phyloP scores from a whole-genome alignment of 495 filamentous ascomycete genomes.

The Aspergillus ostianus region DNA sequence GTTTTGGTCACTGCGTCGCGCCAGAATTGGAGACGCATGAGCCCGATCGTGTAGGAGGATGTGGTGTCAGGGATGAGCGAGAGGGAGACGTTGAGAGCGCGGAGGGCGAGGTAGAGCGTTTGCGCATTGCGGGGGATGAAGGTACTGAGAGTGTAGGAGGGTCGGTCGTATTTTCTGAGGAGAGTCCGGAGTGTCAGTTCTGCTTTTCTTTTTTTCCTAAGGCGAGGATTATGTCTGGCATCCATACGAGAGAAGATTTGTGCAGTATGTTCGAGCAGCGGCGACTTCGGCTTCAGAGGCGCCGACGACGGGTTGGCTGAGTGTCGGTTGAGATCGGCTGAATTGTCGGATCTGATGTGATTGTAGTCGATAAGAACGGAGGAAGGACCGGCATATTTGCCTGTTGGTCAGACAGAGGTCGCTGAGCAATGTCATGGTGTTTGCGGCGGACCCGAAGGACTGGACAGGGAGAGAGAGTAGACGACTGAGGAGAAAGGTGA shows the following conservation, averaged over 20 bases:
- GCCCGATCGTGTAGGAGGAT: slow-evolving; percentile 74
- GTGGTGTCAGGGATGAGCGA: slow-evolving; percentile 85
- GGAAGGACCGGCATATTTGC: slow-evolving; percentile 17
- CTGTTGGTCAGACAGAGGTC: slow-evolving; percentile 21
- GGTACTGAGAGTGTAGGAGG: slow-evolving; percentile 79
- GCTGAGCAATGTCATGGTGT: slow-evolving; percentile 29
- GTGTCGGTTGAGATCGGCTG: slow-evolving; percentile 20
- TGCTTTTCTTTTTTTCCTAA: not conserved
- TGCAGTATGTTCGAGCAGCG: slow-evolving; percentile 56
- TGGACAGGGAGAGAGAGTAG: not conserved
- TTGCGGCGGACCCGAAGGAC: no score
- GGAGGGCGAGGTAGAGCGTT: slow-evolving; percentile 85
- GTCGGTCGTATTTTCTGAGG: slow-evolving; percentile 74
- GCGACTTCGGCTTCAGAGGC: slow-evolving; percentile 45
- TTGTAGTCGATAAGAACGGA: slow-evolving; percentile 6
- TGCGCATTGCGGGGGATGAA: slow-evolving; percentile 72
- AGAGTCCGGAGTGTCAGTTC: slow-evolving; percentile 8
- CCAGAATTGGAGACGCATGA: slow-evolving; percentile 94
- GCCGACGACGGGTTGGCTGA: slow-evolving; percentile 22
- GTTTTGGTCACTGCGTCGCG: slow-evolving; percentile 73
- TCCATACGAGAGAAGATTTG: slow-evolving; percentile 54
- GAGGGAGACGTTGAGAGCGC: slow-evolving; percentile 89
- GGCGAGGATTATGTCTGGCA: not conserved
- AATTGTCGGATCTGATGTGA: slow-evolving; percentile 23
- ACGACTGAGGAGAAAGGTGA: not conserved